Evolutionary conservation across 2,329 filamentous ascomycete species (phyloP).

Genomic region (Biscogniauxia marginata): DNA sequence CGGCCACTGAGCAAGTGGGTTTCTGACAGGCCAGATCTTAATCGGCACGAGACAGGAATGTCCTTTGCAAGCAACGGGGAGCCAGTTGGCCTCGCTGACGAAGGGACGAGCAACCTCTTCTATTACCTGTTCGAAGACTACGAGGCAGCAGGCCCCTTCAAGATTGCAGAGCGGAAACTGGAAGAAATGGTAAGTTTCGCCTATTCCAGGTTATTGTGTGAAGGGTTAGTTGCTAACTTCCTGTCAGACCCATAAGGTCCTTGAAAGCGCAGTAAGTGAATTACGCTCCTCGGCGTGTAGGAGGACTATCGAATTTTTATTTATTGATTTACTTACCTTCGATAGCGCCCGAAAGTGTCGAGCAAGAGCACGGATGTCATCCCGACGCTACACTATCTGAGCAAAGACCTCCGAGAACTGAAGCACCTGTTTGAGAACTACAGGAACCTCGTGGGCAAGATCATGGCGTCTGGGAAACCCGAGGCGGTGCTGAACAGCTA

Average conservation of each 20-base stretch:
- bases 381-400: slow-evolving; percentile 55
- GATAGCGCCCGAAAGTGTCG: slow-evolving; percentile 32
- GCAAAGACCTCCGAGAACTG: slow-evolving; percentile 58
- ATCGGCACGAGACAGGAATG: slow-evolving; percentile 22
- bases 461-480: slow-evolving; percentile 43
- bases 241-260: slow-evolving; percentile 34
- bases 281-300: not conserved
- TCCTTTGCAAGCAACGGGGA: slow-evolving; percentile 14
- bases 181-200: slow-evolving; percentile 45
- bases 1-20: slow-evolving; percentile 40
- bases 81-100: slow-evolving; percentile 32
- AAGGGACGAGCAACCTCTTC: slow-evolving; percentile 60
- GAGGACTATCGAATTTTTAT: slow-evolving; percentile 1
- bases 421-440: slow-evolving; percentile 62
- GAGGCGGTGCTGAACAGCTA: slow-evolving; percentile 10
- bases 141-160: slow-evolving; percentile 56
- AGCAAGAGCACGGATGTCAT: slow-evolving; percentile 53
- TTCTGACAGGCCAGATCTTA: slow-evolving; percentile 17
- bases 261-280: slow-evolving; percentile 35
- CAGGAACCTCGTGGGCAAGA: slow-evolving; percentile 57
- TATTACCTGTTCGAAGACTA: slow-evolving; percentile 69
- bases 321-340: slow-evolving; percentile 8
- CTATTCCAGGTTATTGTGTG: too few species aligned
- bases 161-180: slow-evolving; percentile 44
- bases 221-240: slow-evolving; percentile 15